Percentiles rank a stretch among this genome's conserved stretches.
Conservation (phyloP, 1,284 basidiomycete genomes). For the Vanrija humicola region DNA sequence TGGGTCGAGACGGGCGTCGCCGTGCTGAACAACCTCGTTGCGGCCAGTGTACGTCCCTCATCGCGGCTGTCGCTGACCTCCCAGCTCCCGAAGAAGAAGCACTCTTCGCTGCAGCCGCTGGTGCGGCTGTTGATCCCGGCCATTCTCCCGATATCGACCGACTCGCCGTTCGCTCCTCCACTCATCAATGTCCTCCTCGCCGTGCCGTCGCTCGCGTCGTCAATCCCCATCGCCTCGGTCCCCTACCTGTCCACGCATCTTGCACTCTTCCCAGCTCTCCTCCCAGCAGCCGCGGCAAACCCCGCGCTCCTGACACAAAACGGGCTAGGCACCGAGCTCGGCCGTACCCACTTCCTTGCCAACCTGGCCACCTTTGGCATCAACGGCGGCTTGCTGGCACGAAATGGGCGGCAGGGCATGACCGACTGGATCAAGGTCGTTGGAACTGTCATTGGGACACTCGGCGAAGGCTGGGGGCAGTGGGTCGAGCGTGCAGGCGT, state of each 20-base stretch:
- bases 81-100: conserved; percentile 40
- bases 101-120: conserved; percentile 30
- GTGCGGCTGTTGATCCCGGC: conserved; percentile 22
- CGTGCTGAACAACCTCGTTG: conserved; percentile 27
- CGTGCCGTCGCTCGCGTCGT: conserved; percentile 39
- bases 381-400: conserved; percentile 39
- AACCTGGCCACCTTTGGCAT: conserved; percentile 48
- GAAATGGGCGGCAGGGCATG: conserved; percentile 24
- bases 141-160: background rate
- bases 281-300: conserved; percentile 30
- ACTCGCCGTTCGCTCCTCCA: conserved; percentile 24
- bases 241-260: conserved; percentile 38
- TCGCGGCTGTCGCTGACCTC: background rate
- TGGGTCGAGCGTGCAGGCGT: conserved; percentile 34
- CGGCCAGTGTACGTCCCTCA: conserved; percentile 25
- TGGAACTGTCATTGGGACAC: conserved; percentile 22
- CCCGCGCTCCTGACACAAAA: conserved; percentile 24
- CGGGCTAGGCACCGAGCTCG: conserved; percentile 30
- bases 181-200: conserved; percentile 39
- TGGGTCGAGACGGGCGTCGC: conserved; percentile 36
- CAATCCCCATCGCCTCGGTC: conserved; percentile 42
- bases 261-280: conserved; percentile 36
- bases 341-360: conserved; percentile 43
- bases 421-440: conserved; percentile 39
- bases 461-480: conserved; percentile 42